phyloP scores from a whole-genome alignment of 495 filamentous ascomycete genomes.

The Penicillium verhagenii region DNA sequence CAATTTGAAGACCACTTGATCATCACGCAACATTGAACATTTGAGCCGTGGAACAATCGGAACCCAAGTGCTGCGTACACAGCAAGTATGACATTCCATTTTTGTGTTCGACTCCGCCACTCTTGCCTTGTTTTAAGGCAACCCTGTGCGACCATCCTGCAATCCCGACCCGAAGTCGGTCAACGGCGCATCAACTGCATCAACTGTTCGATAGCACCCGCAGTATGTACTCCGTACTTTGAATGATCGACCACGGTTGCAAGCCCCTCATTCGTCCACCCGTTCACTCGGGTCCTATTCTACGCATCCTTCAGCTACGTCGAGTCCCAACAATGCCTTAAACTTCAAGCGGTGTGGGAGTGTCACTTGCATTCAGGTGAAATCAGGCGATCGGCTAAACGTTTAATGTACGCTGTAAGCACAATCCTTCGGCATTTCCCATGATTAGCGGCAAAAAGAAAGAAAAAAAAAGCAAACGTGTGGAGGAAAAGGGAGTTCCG shows the following conservation, averaged over 20 bases:
- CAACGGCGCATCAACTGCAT: constrained; percentile 8
- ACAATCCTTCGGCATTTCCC: not conserved
- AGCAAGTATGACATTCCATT: not conserved
- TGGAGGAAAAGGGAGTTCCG: too few relatives aligned
- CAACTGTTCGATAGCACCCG: constrained; percentile 1
- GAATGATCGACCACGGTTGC: too few relatives aligned
- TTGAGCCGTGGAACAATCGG: too few relatives aligned
- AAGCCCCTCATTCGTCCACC: constrained; percentile 1
- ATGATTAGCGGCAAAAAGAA: not conserved
- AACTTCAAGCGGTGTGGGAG: not conserved
- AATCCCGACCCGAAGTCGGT: constrained; percentile 7
- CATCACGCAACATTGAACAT: too few relatives aligned
- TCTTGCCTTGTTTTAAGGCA: not conserved
- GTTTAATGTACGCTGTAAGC: not conserved
- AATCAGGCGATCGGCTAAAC: not conserved
- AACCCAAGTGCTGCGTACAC: too few relatives aligned
- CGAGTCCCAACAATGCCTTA: not conserved
- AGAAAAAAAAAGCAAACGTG: not conserved
- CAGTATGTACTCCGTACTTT: too few relatives aligned
- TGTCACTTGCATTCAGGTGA: not conserved
- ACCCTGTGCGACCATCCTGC: not conserved
- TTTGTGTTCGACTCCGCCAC: not conserved
- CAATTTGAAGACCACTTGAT: too few relatives aligned
- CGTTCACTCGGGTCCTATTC: not conserved
- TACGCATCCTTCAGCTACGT: not conserved